A percentile compares a stretch with the other conserved stretches of the same genome.
phyloP scores from a whole-genome alignment of 2,329 filamentous ascomycete genomes.

The Xylariaceae sp. region DNA sequence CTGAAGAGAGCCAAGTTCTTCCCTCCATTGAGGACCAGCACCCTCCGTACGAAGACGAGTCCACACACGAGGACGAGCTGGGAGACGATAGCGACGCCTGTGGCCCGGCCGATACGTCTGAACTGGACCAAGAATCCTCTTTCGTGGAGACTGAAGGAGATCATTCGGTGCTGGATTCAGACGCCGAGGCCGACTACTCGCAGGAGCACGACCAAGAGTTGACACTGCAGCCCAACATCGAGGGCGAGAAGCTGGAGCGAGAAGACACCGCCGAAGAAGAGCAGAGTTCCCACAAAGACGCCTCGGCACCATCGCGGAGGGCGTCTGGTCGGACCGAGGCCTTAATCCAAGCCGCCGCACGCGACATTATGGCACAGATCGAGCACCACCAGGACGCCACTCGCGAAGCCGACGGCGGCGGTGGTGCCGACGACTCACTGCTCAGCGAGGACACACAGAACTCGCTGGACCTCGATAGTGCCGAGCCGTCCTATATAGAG shows the following conservation, averaged over 20 bases:
- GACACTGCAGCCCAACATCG: slow-evolving; percentile 15
- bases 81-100: background rate
- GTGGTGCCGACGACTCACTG: slow-evolving; percentile 22
- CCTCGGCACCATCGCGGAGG: slow-evolving; percentile 18
- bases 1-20: background rate
- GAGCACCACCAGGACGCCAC: slow-evolving; percentile 26
- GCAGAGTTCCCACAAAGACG: slow-evolving; percentile 4
- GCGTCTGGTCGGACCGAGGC: slow-evolving; percentile 40
- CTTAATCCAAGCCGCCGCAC: slow-evolving; percentile 45
- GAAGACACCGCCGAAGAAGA: slow-evolving; percentile 3
- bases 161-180: background rate
- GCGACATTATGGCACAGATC: slow-evolving; percentile 41
- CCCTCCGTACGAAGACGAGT: slow-evolving; percentile 3
- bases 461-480: slow-evolving; percentile 17
- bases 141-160: slow-evolving; percentile 3
- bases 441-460: slow-evolving; percentile 25
- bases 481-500: slow-evolving; percentile 20
- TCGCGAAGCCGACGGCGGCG: slow-evolving; percentile 6
- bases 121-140: slow-evolving; percentile 1
- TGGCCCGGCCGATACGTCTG: slow-evolving; percentile 1
- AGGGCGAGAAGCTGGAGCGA: slow-evolving; percentile 8
- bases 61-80: slow-evolving; percentile 1
- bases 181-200: background rate
- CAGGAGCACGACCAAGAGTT: slow-evolving; percentile 2
- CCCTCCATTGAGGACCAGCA: background rate